These are phyloP conservation scores for Aspergillus bridgeri DNA, from an alignment of 495 filamentous ascomycete species.

Conservation along the genomic window DNA sequence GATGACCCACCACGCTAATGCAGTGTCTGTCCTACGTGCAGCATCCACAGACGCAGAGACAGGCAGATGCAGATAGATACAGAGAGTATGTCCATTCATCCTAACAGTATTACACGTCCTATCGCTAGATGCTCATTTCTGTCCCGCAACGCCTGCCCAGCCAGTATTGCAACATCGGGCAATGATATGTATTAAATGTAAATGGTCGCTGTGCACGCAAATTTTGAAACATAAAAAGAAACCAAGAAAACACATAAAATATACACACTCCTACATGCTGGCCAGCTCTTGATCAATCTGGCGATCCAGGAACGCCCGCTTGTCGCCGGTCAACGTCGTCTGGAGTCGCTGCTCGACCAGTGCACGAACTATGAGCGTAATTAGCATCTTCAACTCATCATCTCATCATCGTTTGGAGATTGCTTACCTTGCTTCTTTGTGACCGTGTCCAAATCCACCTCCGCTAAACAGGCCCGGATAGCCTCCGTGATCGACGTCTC, in stretches of 20 bases:
- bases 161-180: conserved; percentile 11
- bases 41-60: no score
- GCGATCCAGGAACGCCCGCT: conserved; percentile 77
- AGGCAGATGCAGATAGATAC: not conserved
- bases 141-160: conserved; percentile 29
- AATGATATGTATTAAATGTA: conserved; percentile 3
- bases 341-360: conserved; percentile 90
- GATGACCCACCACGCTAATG: not conserved
- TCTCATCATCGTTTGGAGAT: not conserved
- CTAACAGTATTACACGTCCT: conserved; percentile 8
- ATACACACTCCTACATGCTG: conserved; percentile 66
- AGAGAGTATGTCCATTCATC: not conserved
- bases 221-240: conserved; percentile 9
- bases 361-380: conserved; percentile 57
- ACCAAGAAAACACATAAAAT: conserved; percentile 43
- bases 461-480: conserved; percentile 75
- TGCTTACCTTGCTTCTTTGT: conserved; percentile 89
- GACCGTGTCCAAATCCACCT: conserved; percentile 90
- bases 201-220: conserved; percentile 1
- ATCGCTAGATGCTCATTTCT: conserved; percentile 24
- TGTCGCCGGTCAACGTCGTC: conserved; percentile 78
- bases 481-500: conserved; percentile 72
- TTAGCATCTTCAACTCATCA: conserved; percentile 17
- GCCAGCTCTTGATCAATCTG: conserved; percentile 92
- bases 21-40: no score